These are phyloP conservation scores for Trametes sanguinea DNA, from an alignment of 768 basidiomycete genomes.

Conservation along the genomic window DNA sequence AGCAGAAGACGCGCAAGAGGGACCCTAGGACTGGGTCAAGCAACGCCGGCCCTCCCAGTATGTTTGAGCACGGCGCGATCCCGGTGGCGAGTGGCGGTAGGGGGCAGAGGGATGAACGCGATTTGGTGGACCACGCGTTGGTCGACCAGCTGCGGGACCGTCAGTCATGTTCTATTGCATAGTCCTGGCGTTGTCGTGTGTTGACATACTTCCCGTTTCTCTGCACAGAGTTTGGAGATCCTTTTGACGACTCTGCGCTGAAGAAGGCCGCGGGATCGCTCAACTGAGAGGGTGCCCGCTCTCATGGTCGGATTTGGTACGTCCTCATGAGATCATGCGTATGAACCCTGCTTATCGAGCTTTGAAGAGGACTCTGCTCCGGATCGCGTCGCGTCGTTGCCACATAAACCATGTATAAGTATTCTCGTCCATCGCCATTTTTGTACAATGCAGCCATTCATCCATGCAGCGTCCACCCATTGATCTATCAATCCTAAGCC, in stretches of 20 bases:
- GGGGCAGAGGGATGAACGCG: constrained; percentile 23
- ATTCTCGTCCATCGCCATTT: not conserved
- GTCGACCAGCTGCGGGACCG: constrained; percentile 26
- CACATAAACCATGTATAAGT: not conserved
- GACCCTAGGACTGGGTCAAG: constrained; percentile 9
- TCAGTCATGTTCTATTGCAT: constrained; percentile 12
- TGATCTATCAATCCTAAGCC: not conserved
- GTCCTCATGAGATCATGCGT: not conserved
- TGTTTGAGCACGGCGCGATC: constrained; percentile 4
- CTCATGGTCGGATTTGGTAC: not conserved
- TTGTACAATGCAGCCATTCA: constrained; percentile 9
- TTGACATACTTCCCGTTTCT: too few species aligned
- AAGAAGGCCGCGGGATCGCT: constrained; percentile 24
- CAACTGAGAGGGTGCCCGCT: not conserved
- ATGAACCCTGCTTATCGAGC: not conserved
- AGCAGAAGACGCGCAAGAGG: constrained; percentile 27
- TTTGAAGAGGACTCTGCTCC: not conserved
- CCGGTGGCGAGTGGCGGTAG: not conserved
- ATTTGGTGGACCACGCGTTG: constrained; percentile 26
- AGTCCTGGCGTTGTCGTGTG: not conserved
- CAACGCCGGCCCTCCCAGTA: not conserved
- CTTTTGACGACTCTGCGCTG: constrained; percentile 31
- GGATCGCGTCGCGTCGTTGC: not conserved
- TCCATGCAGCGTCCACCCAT: too few species aligned
- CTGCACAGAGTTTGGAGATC: constrained; percentile 33